Conservation (phyloP, 2,329 filamentous ascomycete genomes). For the Exophiala bonariae region DNA sequence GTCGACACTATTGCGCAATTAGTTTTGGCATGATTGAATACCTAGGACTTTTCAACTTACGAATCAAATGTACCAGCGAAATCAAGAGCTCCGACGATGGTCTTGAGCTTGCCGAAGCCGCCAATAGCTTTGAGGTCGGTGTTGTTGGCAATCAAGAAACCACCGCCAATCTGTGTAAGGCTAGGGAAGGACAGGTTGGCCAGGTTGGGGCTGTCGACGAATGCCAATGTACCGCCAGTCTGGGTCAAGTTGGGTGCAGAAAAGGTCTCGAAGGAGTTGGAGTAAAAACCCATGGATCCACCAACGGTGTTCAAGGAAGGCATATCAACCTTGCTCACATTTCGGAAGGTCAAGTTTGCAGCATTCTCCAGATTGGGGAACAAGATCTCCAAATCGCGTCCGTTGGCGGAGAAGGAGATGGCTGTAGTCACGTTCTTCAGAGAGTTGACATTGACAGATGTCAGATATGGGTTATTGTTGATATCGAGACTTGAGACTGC, state of each 20-base stretch:
- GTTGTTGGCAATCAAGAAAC: conserved; percentile 89
- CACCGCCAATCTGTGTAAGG: conserved; percentile 71
- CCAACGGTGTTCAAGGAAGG: conserved; percentile 73
- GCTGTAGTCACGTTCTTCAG: conserved; percentile 71
- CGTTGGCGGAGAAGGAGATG: conserved; percentile 79
- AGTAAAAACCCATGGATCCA: conserved; percentile 80
- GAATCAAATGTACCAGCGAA: conserved; percentile 74
- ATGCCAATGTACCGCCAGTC: conserved; percentile 52
- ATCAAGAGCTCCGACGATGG: conserved; percentile 77
- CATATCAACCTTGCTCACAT: conserved; percentile 71
- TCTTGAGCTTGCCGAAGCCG: conserved; percentile 67
- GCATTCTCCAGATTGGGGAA: conserved; percentile 79
- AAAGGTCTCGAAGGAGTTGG: conserved; percentile 58
- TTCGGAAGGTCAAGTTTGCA: conserved; percentile 78
- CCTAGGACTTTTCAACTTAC: conserved; percentile 11
- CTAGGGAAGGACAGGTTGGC: conserved; percentile 74
- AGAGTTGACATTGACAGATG: conserved; percentile 69
- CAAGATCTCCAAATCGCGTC: conserved; percentile 65
- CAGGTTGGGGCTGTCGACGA: conserved; percentile 58
- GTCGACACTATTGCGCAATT: conserved; percentile 56
- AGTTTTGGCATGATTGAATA: conserved; percentile 36
- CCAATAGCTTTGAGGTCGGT: conserved; percentile 65
- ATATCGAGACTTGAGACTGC: conserved; percentile 74
- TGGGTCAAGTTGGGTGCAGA: conserved; percentile 47
- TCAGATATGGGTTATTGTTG: conserved; percentile 85